phyloP scores from a whole-genome alignment of 257 asterid genomes.

The Craterostigma plantagineum region DNA sequence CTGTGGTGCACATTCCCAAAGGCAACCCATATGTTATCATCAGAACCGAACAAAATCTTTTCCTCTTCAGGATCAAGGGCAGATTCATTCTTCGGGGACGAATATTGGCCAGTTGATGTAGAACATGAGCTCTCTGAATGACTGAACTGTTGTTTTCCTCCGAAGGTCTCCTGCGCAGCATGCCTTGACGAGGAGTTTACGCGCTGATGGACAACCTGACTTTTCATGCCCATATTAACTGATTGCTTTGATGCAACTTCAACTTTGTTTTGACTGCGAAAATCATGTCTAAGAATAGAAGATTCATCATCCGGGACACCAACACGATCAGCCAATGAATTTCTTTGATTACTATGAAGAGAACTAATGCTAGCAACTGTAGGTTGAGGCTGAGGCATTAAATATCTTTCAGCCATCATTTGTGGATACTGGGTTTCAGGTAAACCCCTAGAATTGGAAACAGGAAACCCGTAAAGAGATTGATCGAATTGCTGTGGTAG shows the following conservation, averaged over 20 bases:
- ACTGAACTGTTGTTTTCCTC: too few species aligned
- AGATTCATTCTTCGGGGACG: constrained; percentile 24
- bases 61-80: constrained; percentile 67
- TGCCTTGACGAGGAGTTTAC: constrained; percentile 19
- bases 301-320: constrained; percentile 19
- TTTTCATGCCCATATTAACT: constrained; percentile 9
- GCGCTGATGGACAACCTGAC: constrained; percentile 29
- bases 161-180: constrained; percentile 12
- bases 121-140: constrained; percentile 17
- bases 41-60: constrained; percentile 62
- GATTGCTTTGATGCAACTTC: constrained; percentile 25
- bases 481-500: constrained; percentile 35
- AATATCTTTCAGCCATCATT: constrained; percentile 19
- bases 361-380: constrained; percentile 11
- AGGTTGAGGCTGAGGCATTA: constrained; percentile 16
- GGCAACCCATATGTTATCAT: constrained; percentile 46
- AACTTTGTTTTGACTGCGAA: constrained; percentile 21
- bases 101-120: constrained; percentile 13
- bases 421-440: constrained; percentile 25
- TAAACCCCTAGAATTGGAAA: constrained; percentile 39
- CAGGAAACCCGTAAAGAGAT: constrained; percentile 57
- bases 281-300: constrained; percentile 18
- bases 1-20: constrained; percentile 28
- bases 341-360: constrained; percentile 21
- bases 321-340: constrained; percentile 25